phyloP scores from a whole-genome alignment of 352 stramenopile genomes.

The Blastocystis sp. region DNA sequence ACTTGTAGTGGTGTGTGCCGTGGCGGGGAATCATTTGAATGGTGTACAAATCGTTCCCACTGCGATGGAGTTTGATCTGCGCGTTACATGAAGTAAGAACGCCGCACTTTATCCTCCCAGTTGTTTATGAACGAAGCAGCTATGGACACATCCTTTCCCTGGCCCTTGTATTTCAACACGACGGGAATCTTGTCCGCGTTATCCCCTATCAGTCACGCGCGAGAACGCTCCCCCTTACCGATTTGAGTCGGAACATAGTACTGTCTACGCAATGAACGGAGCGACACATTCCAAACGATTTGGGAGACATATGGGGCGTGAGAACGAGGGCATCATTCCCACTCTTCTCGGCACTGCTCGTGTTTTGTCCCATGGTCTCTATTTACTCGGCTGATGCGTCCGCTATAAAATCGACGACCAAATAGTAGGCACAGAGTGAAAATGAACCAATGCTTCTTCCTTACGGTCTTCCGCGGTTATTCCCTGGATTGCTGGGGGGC shows the following conservation, averaged over 20 bases:
- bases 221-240: background rate
- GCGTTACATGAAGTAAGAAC: background rate
- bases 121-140: conserved; percentile 61
- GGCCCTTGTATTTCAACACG: conserved; percentile 57
- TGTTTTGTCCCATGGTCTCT: conserved; percentile 55
- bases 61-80: conserved; percentile 68
- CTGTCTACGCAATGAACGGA: background rate
- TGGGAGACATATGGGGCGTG: conserved; percentile 32
- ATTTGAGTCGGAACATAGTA: conserved; percentile 36
- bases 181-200: conserved; percentile 52
- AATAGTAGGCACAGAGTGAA: background rate
- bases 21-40: conserved; percentile 63
- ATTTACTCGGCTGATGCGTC: background rate
- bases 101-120: conserved; percentile 55
- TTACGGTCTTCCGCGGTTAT: background rate
- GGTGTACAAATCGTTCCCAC: conserved; percentile 69
- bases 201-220: conserved; percentile 21
- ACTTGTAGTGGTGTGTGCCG: conserved; percentile 66
- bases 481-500: background rate
- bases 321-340: conserved; percentile 40
- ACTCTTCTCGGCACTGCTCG: conserved; percentile 59
- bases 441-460: background rate
- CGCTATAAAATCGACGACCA: background rate
- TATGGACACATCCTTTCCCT: conserved; percentile 48
- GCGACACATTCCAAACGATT: conserved; percentile 21